These are phyloP conservation scores for Ophiostoma perfectum DNA, from an alignment of 2,329 filamentous ascomycete genomes.

Conservation along the genomic window DNA sequence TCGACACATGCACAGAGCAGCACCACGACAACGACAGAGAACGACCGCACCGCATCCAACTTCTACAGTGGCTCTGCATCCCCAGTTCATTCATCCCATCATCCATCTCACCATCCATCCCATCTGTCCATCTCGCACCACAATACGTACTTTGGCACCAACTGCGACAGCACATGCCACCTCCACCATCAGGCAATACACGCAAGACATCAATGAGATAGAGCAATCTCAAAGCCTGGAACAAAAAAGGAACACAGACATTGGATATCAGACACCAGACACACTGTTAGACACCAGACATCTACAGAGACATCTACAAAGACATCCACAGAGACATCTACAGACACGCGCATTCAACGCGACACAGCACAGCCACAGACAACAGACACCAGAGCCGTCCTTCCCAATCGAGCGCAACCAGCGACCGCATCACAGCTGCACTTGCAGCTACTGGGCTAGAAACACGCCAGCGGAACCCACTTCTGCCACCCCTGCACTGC, in stretches of 20 bases:
- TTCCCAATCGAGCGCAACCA: conserved; percentile 8
- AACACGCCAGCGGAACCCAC: background rate
- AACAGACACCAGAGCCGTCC: background rate
- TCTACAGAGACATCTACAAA: background rate
- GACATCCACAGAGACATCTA: background rate
- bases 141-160: background rate
- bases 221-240: background rate
- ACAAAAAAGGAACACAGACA: conserved; percentile 4
- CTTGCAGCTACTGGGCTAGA: conserved; percentile 1
- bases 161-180: background rate
- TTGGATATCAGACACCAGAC: background rate
- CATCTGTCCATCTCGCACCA: background rate
- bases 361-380: conserved; percentile 8
- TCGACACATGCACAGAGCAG: background rate
- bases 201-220: background rate
- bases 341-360: background rate
- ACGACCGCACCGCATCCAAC: background rate
- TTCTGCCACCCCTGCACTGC: background rate
- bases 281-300: background rate
- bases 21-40: background rate
- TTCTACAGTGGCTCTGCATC: background rate
- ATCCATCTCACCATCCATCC: background rate
- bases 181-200: background rate
- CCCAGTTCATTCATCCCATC: too few species aligned
- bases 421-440: background rate